Conservation (phyloP, 2,329 filamentous ascomycete genomes). For the Diaporthe eres region DNA sequence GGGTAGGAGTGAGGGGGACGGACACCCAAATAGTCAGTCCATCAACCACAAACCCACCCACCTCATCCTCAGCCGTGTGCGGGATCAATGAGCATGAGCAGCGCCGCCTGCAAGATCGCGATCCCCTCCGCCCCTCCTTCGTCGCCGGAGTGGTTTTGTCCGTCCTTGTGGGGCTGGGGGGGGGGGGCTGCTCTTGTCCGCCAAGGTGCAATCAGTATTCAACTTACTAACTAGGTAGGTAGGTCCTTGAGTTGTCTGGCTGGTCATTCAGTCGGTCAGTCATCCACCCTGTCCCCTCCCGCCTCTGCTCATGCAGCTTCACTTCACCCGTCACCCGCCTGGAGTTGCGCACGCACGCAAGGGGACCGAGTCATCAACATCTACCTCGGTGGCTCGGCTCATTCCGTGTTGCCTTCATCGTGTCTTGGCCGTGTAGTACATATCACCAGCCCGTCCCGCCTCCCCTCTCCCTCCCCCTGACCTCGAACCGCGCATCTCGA, state of each 20-base stretch:
- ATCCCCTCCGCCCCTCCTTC: neutral
- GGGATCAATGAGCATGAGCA: neutral
- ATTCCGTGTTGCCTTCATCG: conserved; percentile 2
- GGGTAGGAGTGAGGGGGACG: neutral
- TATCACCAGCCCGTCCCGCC: neutral
- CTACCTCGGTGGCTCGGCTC: neutral
- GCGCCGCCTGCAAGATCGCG: conserved; percentile 22
- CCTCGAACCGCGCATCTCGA: conserved; percentile 7
- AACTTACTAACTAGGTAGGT: neutral
- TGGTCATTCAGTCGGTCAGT: neutral
- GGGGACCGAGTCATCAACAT: too few species aligned
- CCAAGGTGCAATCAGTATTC: neutral
- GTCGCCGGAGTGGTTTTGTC: neutral
- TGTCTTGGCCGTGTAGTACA: conserved; percentile 13
- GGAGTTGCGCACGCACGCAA: neutral
- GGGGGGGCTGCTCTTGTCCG: neutral
- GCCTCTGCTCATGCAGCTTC: conserved; percentile 16
- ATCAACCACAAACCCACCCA: neutral
- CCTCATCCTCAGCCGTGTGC: neutral
- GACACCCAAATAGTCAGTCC: neutral
- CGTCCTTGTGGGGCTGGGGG: neutral
- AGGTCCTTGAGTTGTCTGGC: neutral
- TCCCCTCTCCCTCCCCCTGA: neutral
- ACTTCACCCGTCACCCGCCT: neutral
- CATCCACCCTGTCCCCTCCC: neutral